Base-by-base conservation (phyloP, 495 filamentous ascomycete species). In the Penicillium tannophilum region DNA sequence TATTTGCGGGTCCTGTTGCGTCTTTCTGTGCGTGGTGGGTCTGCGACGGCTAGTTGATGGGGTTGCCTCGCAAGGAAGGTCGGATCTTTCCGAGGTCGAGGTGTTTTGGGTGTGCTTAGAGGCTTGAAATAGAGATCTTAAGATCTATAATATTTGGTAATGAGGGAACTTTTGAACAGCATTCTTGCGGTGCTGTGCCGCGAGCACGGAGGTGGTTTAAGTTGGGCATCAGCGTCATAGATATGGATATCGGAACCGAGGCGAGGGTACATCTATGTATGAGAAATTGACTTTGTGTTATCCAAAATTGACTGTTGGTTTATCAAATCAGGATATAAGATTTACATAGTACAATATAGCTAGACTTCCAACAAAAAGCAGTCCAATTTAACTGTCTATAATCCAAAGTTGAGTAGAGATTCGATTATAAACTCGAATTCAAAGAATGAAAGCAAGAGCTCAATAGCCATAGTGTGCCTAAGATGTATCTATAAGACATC, bases 1-100 rank as follows among this genome's bases (percentile, higher is more conserved):
- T 48, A 57, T 57, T 57, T 57, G 55, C 55, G 55, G 55, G 55
- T 52, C 55, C 47, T 5, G 11, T 51, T 31, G n/a, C 46, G 55
- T 36, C 33, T 42, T 50, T 56, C 55, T 58, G 55, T 58, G 55
- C 49, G 49, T 41, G 35, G 49, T 58, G 55, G 55, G 55, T 58
- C 55, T 49, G 8, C 20, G 20, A 45, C n/a, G 42, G 17, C 42
- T 19, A 6, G 42, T 20, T 45, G 20, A 45, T 45, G 16, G n/a
- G 20, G 42, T 45, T 47, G 44, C 10, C 44, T 26, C 24, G 44
- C 20, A 6, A 28, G 20, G 24, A 26, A 16, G 23, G 2, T 19
- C 11, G 24, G 16, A 31, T 31, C 6, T 16, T 2, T 30, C 23
- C 14, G 26, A 49, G 16, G 31, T 47, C 5, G 20, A 14, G 14